Conservation (phyloP, 2,329 filamentous ascomycete genomes). For the Metarhizium anisopliae region DNA sequence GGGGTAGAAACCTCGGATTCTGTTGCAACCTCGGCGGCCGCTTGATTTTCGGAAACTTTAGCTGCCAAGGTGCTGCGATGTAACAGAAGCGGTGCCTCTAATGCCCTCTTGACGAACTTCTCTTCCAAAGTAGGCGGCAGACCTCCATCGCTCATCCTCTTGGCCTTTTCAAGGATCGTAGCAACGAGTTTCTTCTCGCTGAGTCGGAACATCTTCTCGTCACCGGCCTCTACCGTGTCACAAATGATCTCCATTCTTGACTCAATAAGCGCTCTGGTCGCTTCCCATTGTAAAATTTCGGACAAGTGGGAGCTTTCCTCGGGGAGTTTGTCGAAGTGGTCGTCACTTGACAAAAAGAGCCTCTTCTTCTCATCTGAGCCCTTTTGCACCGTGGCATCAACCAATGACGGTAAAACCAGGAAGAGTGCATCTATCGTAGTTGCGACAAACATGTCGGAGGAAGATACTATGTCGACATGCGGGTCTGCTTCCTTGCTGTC, state of each 20-base stretch:
- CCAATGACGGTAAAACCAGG: constrained; percentile 66
- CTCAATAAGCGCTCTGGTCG: constrained; percentile 46
- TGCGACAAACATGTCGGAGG: constrained; percentile 70
- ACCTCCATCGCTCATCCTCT: constrained; percentile 51
- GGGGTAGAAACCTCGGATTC: constrained; percentile 14
- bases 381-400: constrained; percentile 30
- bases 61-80: constrained; percentile 42
- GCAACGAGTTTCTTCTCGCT: constrained; percentile 61
- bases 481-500: constrained; percentile 10
- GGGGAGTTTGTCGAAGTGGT: constrained; percentile 58
- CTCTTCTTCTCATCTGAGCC: constrained; percentile 42
- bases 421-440: constrained; percentile 81
- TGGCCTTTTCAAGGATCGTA: constrained; percentile 63
- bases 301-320: constrained; percentile 48
- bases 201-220: constrained; percentile 77
- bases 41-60: constrained; percentile 8
- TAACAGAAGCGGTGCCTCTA: constrained; percentile 68
- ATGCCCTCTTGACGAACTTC: constrained; percentile 64
- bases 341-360: constrained; percentile 60
- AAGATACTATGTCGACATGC: constrained; percentile 41
- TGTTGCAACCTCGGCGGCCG: constrained; percentile 5
- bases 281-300: constrained; percentile 41
- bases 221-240: constrained; percentile 73
- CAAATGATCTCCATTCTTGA: constrained; percentile 62
- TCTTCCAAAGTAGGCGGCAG: constrained; percentile 79